Evolutionary conservation across 1,284 basidiomycete genomes (phyloP).

Genomic region (Leccinum fallax): DNA sequence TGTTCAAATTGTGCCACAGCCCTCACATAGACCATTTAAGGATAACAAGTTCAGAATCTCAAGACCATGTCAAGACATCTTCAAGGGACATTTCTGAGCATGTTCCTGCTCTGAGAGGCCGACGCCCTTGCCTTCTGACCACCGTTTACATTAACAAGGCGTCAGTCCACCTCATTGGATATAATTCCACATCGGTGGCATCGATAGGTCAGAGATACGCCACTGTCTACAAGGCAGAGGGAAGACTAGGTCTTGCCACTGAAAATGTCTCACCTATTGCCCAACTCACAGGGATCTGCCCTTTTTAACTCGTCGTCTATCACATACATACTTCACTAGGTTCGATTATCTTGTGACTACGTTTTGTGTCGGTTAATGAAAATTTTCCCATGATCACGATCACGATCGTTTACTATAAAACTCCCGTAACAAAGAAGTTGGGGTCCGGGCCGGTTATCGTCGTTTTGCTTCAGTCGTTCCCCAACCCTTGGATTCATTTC

Average conservation of each 20-base stretch:
- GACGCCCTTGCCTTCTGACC: neutral
- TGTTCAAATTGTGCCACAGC: neutral
- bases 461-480: neutral
- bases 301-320: neutral
- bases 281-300: constrained; percentile 41
- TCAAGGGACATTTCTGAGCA: neutral
- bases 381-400: constrained; percentile 2
- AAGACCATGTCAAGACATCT: neutral
- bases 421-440: neutral
- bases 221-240: neutral
- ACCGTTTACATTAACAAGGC: neutral
- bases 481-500: neutral
- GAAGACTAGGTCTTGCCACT: constrained; percentile 27
- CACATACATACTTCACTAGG: neutral
- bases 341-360: neutral
- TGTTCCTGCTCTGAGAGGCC: neutral
- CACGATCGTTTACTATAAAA: neutral
- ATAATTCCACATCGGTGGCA: neutral
- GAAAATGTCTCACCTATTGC: constrained; percentile 37
- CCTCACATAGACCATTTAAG: neutral
- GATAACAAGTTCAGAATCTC: neutral
- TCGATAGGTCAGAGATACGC: neutral
- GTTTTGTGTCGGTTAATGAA: neutral
- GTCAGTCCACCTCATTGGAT: neutral
- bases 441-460: neutral